Conservation (phyloP, 805 yeast genomes). For the Pachysolen tannophilus region DNA sequence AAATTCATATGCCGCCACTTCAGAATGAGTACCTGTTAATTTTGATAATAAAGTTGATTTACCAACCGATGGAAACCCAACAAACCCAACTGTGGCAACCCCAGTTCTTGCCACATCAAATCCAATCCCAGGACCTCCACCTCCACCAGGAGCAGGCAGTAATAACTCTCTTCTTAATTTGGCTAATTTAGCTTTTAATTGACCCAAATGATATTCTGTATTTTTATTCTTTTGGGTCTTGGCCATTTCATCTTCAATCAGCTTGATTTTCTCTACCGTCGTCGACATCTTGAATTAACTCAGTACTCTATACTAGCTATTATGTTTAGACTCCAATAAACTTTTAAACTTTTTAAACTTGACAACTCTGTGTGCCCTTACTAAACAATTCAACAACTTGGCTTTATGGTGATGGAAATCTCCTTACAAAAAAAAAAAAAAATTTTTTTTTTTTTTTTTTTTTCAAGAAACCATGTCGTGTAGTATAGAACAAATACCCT, state of each 20-base stretch:
- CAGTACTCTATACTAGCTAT: no score
- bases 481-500: no score
- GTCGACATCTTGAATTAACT: constrained; percentile 52
- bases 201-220: constrained; percentile 96
- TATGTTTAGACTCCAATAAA: no score
- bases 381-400: no score
- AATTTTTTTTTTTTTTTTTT: no score
- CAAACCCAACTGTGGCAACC: constrained; percentile 94
- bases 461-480: no score
- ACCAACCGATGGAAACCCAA: constrained; percentile 97
- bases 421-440: no score
- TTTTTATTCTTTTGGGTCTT: constrained; percentile 96
- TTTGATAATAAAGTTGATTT: constrained; percentile 79
- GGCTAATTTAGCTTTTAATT: constrained; percentile 92
- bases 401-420: no score
- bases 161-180: constrained; percentile 88
- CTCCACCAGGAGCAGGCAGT: constrained; percentile 64
- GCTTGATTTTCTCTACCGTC: constrained; percentile 68
- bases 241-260: constrained; percentile 97
- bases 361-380: no score
- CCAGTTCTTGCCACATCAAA: constrained; percentile 99
- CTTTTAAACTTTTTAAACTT: no score
- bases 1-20: constrained; percentile 97
- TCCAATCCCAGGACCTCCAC: constrained; percentile 91
- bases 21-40: constrained; percentile 93